Evolutionary conservation across 345 rosid species (phyloP), one percentile per base, ranked within the genome.

Genomic region (Geranium rotundifolium): DNA sequence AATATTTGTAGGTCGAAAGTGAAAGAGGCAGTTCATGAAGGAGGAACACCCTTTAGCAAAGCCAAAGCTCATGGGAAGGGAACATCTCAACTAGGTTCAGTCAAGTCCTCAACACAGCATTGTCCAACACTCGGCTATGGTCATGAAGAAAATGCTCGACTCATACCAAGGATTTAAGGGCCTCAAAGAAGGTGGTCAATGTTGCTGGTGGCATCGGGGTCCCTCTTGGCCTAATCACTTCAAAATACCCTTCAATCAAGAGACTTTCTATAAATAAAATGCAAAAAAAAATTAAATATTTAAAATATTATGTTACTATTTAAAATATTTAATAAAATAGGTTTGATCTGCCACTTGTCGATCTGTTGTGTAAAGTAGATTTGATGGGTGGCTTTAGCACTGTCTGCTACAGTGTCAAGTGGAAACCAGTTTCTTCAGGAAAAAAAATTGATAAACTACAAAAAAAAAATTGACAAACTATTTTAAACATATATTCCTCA

Each of bases 171-270:
- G 96, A 3, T 83, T 89, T 23, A 76, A 77, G 7, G 80, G 69
- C 55, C 71, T 89, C 31, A n/a, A 34, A 52, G 2, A 70, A 72
- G 0, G 46, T 86, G 4, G 95, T 85, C 1, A 95, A 89, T 63
- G 91, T 86, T 0, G 95, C 89, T 39, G 95, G 95, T 0, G 85
- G 95, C 29, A 80, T 77, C 19, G 91, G 95, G 5, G 72, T 81
- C 46, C 71, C 82, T 0, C 72, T 86, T 7, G 65, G 54, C 62
- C 70, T 78, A 54, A 82, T 88, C 19, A 68, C 82, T 37, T 76
- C 85, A 2, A 80, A 75, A 62, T 75, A 81, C 39, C 82, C 85
- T 19, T 70, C 70, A 1, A 71, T 77, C 15, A 63, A 77, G 23
- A 83, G 82, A n/a, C n/a, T n/a, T n/a, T n/a, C n/a, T n/a, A n/a